Evolutionary conservation across 306 rosid species (phyloP), one percentile per base, ranked within the genome.

Genomic region (Vigna radiata): DNA sequence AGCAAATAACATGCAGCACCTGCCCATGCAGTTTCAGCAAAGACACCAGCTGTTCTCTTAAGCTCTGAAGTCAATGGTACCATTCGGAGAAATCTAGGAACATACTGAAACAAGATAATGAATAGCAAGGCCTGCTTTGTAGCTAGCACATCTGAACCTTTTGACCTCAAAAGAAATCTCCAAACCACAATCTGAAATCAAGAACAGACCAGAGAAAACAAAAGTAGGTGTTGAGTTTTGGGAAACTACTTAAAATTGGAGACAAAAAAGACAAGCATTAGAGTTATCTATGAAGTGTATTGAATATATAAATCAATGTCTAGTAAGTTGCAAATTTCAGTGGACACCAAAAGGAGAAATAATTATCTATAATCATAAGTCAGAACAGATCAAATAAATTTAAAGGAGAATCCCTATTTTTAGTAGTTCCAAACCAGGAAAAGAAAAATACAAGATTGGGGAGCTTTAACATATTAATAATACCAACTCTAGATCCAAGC

Each of bases 11-110:
- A 91, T 41, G 93, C 99, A 77, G 99, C 99, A 78, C 99, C 99
- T 29, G 97, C 98, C 99, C 99, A 93, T 68, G 99, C 98, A 64
- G 99, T 96, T 91, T 96, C 98, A 27, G 98, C 99, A 84, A 96
- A 89, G 73, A 85, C 97, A 52, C 99, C 99, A 1, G 96, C 89
- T 81, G 99, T 96, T 89, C 99, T 88, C 88, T 93, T 93, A 72
- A 93, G 90, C 74, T 96, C 99, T 62, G 98, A 96, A 75, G 96
- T 88, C 82, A 96, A 85, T 16, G 99, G 97, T 41, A 86, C 76
- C 82, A 88, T 77, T 73, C 99, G 93, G 55, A 88, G 80, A 79
- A 96, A 89, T 81, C 99, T 85, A 46, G 99, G 99, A 79, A 91
- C 54, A 79, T 88, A 93, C 72, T 96, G 99, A 87, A 96, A 76